Evolutionary conservation across 371 early-diverging fungal genomes (phyloP), one percentile per base, ranked within the genome.

Genomic region (Chytridiales sp.): DNA sequence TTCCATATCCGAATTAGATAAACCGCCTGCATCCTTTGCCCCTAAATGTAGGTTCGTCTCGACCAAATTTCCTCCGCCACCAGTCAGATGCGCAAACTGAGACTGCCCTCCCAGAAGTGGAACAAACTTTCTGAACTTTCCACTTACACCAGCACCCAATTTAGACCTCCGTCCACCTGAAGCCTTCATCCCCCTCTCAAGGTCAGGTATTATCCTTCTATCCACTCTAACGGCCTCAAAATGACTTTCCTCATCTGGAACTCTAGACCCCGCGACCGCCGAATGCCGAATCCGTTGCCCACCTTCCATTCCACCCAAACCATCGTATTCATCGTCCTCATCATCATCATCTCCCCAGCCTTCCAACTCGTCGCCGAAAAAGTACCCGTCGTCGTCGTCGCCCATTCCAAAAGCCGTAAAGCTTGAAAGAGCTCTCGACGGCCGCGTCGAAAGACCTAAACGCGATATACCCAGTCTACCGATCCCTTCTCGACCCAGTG

Each of bases 241-340:
- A 31, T 56, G 64, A 46, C 58, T 57, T 39, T 64, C 64, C 43
- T 64, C 64, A 47, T 64, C 64, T 17, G 64, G 64, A 2, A 53
- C 55, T n/a, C n/a, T n/a, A n/a, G n/a, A n/a, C n/a, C n/a, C n/a
- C n/a, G n/a, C n/a, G n/a, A n/a, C n/a, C n/a, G n/a, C n/a, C n/a
- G n/a, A n/a, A n/a, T n/a, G n/a, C n/a, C n/a, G n/a, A n/a, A n/a
- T n/a, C n/a, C n/a, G n/a, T n/a, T n/a, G n/a, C n/a, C n/a, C n/a
- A n/a, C n/a, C n/a, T n/a, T n/a, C n/a, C n/a, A n/a, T n/a, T n/a
- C 13, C 56, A 1, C 30, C 29, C 9, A 11, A 32, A 19, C 36
- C 48, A 22, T 4, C 41, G 24, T n/a, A n/a, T n/a, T 1, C 17
- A 41, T 46, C n/a, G 13, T 39, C 43, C 15, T 24, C 41, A 9